Evolutionary conservation across 1,284 basidiomycete genomes (phyloP).

Genomic region (Filobasidium uniguttulatum): DNA sequence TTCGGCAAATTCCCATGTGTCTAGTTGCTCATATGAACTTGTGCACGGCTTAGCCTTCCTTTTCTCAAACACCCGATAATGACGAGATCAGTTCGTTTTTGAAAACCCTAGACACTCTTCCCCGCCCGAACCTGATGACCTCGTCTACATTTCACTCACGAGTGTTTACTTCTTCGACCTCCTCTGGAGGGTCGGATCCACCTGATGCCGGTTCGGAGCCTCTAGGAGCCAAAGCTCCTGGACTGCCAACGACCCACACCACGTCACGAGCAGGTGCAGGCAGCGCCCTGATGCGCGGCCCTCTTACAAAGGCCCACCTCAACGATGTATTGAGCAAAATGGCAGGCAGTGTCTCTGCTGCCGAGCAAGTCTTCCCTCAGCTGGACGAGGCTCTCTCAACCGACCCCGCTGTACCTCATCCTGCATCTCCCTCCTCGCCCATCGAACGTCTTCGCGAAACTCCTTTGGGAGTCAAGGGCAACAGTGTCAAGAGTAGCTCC

Average conservation of each 20-base stretch:
- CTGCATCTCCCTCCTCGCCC: too few relatives aligned
- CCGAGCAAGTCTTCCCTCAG: constrained; percentile 8
- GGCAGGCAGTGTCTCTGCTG: constrained; percentile 25
- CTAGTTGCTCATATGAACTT: constrained; percentile 9
- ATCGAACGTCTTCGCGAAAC: too few relatives aligned
- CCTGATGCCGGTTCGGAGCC: constrained; percentile 4
- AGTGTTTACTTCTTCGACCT: constrained; percentile 20
- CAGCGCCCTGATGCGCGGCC: constrained; percentile 18
- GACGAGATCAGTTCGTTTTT: constrained; percentile 36
- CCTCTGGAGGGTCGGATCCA: constrained; percentile 20
- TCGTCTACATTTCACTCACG: constrained; percentile 18
- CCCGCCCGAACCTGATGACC: constrained; percentile 24
- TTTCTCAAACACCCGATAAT: constrained; percentile 25
- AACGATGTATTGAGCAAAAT: constrained; percentile 31
- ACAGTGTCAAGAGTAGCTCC: constrained; percentile 5
- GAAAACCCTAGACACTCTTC: constrained; percentile 30
- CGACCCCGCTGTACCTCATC: not conserved
- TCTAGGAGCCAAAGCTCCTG: too few relatives aligned
- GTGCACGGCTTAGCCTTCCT: constrained; percentile 21
- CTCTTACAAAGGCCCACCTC: constrained; percentile 29
- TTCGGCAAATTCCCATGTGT: not conserved
- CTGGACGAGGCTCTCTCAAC: not conserved
- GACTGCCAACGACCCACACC: not conserved
- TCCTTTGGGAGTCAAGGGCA: too few relatives aligned
- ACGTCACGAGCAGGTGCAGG: not conserved